Percentiles rank a stretch among this genome's conserved stretches.
Evolutionary conservation across 2,329 filamentous ascomycete species (phyloP).

Genomic region (Cercospora brassicicola): DNA sequence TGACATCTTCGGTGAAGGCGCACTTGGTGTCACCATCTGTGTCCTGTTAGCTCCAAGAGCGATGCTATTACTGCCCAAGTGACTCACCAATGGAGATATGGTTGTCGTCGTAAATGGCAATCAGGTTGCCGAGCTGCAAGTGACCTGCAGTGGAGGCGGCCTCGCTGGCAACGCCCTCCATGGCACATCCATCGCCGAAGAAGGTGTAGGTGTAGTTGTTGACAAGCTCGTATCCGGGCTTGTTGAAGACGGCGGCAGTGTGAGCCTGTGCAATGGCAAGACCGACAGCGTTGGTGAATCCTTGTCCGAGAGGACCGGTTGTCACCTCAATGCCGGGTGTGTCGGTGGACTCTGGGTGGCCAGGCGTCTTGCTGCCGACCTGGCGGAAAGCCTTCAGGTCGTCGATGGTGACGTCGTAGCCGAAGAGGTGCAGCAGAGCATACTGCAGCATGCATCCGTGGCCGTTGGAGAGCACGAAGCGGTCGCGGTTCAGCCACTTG

Average conservation of each 20-base stretch:
- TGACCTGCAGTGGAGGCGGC: slow-evolving; percentile 91
- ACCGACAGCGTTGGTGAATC: slow-evolving; percentile 96
- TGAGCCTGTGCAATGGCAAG: slow-evolving; percentile 95
- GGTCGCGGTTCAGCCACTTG: slow-evolving; percentile 93
- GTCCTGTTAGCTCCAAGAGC: slow-evolving; percentile 19
- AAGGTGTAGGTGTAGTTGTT: slow-evolving; percentile 98
- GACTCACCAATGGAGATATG: slow-evolving; percentile 76
- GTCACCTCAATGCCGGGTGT: slow-evolving; percentile 97
- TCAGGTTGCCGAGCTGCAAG: slow-evolving; percentile 96
- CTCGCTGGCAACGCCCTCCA: slow-evolving; percentile 96
- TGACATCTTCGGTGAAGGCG: slow-evolving; percentile 95
- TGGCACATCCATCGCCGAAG: slow-evolving; percentile 96
- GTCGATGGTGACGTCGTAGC: slow-evolving; percentile 81
- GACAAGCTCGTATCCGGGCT: slow-evolving; percentile 84
- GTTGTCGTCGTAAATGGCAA: slow-evolving; percentile 97
- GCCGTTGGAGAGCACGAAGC: slow-evolving; percentile 98
- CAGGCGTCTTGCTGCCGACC: slow-evolving; percentile 81
- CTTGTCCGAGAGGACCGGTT: slow-evolving; percentile 95
- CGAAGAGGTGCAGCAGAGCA: slow-evolving; percentile 94
- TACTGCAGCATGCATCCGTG: slow-evolving; percentile 99
- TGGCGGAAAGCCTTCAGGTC: slow-evolving; percentile 93
- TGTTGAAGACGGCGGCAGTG: slow-evolving; percentile 90
- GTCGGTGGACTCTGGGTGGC: slow-evolving; percentile 94
- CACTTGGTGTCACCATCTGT: slow-evolving; percentile 90
- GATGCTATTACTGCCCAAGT: neutral